phyloP scores from a whole-genome alignment of 371 early-diverging fungal species.

The Mortierella sp. region DNA sequence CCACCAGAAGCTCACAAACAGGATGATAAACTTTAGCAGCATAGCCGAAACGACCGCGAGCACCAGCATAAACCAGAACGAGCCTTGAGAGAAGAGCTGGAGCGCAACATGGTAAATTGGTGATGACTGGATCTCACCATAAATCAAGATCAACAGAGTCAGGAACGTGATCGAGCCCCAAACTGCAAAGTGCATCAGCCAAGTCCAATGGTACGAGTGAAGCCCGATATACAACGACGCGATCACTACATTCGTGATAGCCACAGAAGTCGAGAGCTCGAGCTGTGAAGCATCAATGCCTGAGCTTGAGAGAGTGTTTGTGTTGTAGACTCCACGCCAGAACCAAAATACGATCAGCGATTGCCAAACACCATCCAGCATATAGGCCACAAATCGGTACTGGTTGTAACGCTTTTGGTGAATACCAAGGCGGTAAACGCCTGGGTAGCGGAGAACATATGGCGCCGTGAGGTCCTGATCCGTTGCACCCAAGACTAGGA shows the following conservation, averaged over 20 bases:
- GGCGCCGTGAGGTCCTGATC: constrained; percentile 71
- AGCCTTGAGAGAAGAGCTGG: constrained; percentile 65
- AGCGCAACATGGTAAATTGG: constrained; percentile 69
- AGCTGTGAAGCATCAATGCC: constrained; percentile 59
- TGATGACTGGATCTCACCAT: constrained; percentile 60
- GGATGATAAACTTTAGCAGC: constrained; percentile 69
- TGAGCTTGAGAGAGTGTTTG: constrained; percentile 30
- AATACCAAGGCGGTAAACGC: constrained; percentile 73
- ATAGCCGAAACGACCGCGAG: constrained; percentile 68
- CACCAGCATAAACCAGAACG: constrained; percentile 79
- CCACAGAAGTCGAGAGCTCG: constrained; percentile 71
- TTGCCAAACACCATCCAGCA: constrained; percentile 78
- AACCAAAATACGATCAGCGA: constrained; percentile 74
- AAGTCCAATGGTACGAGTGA: constrained; percentile 82
- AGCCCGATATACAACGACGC: constrained; percentile 80
- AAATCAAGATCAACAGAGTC: constrained; percentile 67
- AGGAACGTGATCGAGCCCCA: constrained; percentile 58
- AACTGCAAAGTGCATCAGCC: constrained; percentile 65
- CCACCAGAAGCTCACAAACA: constrained; percentile 71
- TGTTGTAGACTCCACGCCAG: constrained; percentile 61
- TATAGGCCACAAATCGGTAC: constrained; percentile 69
- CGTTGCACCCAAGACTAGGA: constrained; percentile 69
- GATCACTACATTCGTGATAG: constrained; percentile 68
- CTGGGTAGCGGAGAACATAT: constrained; percentile 70
- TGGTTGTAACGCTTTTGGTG: constrained; percentile 68